Evolutionary conservation across 495 filamentous ascomycete species (phyloP).

Genomic region (Hypoxylon fragiforme): DNA sequence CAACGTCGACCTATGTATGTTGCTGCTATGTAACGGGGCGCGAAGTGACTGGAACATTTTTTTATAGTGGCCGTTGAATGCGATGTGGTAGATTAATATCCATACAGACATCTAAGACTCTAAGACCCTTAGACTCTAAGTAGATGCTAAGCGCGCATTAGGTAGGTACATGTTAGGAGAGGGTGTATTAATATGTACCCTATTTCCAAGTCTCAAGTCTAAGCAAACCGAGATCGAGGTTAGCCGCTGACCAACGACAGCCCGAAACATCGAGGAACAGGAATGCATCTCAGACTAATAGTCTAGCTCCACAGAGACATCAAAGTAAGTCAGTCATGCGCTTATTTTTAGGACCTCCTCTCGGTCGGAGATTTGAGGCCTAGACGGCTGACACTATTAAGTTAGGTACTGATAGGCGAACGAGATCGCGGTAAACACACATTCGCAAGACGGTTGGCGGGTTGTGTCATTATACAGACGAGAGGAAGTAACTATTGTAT

Average conservation of each 20-base stretch:
- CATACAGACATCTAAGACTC: too few species aligned
- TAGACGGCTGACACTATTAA: slow-evolving; percentile 17
- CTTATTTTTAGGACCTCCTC: slow-evolving; percentile 23
- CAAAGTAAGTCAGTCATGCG: slow-evolving; percentile 25
- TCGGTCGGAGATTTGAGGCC: slow-evolving; percentile 6
- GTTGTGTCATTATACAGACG: slow-evolving; percentile 6
- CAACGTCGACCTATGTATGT: neutral
- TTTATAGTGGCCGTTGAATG: neutral
- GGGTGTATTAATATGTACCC: too few species aligned
- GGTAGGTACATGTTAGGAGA: neutral
- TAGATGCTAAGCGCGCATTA: neutral
- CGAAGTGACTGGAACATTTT: slow-evolving; percentile 16
- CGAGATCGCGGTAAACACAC: slow-evolving; percentile 28
- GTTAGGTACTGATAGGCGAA: slow-evolving; percentile 16
- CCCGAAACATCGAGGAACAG: slow-evolving; percentile 1
- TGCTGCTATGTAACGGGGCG: too few species aligned
- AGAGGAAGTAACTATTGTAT: too few species aligned
- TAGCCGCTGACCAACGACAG: slow-evolving; percentile 13
- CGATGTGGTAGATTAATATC: slow-evolving; percentile 9
- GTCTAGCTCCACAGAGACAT: slow-evolving; percentile 12
- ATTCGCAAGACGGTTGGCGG: slow-evolving; percentile 5
- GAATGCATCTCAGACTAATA: slow-evolving; percentile 11
- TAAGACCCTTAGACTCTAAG: too few species aligned
- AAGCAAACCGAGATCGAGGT: slow-evolving; percentile 11
- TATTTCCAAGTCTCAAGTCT: too few species aligned